Evolutionary conservation across 257 asterid species (phyloP).

Genomic region (Datura wrightii): DNA sequence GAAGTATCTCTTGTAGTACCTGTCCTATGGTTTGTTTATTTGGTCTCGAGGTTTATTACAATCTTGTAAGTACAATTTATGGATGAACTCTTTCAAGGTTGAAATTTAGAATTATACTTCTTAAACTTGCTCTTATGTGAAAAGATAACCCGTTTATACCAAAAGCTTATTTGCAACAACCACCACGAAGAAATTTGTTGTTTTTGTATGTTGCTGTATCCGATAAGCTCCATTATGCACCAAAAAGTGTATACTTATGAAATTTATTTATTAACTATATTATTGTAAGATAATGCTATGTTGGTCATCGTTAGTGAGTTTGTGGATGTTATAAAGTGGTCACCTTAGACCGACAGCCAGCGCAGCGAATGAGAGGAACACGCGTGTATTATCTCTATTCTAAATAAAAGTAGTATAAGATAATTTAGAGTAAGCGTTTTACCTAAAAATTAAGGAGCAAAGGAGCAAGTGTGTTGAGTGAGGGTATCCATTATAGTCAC

Average conservation of each 20-base stretch:
- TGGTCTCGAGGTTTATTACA: neutral
- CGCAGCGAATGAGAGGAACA: neutral
- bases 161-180: neutral
- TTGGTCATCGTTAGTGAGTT: neutral
- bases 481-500: neutral
- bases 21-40: neutral
- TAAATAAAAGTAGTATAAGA: neutral
- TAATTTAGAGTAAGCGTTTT: slow-evolving; percentile 3
- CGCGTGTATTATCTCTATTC: neutral
- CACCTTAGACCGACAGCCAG: neutral
- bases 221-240: neutral
- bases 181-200: neutral
- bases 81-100: neutral
- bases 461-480: neutral
- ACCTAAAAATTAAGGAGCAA: neutral
- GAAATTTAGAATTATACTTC: neutral
- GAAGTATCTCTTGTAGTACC: neutral
- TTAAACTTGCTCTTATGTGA: neutral
- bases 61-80: slow-evolving; percentile 19
- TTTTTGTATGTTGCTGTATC: neutral
- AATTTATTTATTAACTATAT: too few species aligned
- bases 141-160: neutral
- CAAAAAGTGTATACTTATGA: neutral
- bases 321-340: neutral
- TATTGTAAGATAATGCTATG: neutral